Evolutionary conservation across 306 rosid species (phyloP), one percentile per base, ranked within the genome.

Genomic region (Dalbergia cultrata): DNA sequence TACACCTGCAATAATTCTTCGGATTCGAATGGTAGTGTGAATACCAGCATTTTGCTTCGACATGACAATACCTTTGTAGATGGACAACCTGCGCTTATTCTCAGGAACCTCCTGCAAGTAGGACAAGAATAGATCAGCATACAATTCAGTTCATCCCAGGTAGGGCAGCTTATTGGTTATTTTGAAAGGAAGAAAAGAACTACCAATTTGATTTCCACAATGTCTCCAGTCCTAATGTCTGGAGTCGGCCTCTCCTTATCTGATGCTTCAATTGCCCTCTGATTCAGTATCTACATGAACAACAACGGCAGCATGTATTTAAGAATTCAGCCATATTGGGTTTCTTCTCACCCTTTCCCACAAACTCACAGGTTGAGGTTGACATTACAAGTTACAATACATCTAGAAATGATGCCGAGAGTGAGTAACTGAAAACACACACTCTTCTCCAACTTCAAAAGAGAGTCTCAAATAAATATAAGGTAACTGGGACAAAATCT

Each of bases 41-140:
- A 95, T 92, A 33, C 98, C 98, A 66, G 98, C 94, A 89, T 95
- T 93, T 84, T 95, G 99, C 76, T 66, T 95, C n/a, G 98, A 90
- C 3, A 95, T 95, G 7, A 95, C 97, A 58, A 93, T 93, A 18
- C 99, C 99, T 70, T 89, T 95, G 72, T 95, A 93, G 83, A 92
- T 49, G 34, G 98, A 93, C 84, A 95, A 61, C 76, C 99, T 90
- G 76, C 97, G 97, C 88, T 84, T 93, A 82, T 93, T 95, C 84
- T 95, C 97, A 11, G 98, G 98, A 80, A 95, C 96, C 86, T 93
- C 97, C 98, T 95, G 98, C 39, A 72, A 70, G 56, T 53, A 75
- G 53, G 56, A 85, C 44, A 82, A 70, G 76, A 77, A 75, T 50
- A 85, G 19, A 72, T 61, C 63, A 75, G 12, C 61, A 69, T 72